A percentile compares a stretch with the other conserved stretches of the same genome.
Evolutionary conservation across 139 green algal genomes (phyloP).

Genomic region (Microglena sp.): DNA sequence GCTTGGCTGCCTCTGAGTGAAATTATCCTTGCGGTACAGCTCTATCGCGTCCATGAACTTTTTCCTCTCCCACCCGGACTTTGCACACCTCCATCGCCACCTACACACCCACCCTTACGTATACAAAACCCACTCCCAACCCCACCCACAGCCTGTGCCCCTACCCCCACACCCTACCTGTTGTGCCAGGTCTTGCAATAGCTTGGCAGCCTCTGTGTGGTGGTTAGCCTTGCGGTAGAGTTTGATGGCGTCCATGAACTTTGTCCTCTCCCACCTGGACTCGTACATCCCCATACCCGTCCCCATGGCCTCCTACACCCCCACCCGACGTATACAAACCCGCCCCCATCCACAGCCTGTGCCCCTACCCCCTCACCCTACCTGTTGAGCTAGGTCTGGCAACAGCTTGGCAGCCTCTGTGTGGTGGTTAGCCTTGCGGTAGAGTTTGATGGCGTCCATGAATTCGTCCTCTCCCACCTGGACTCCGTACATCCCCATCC

Average conservation of each 20-base stretch:
- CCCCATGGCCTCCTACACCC: no score
- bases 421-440: conserved; percentile 41
- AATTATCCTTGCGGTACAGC: conserved; percentile 51
- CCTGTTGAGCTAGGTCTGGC: conserved; percentile 5
- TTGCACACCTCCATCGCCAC: no score
- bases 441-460: conserved; percentile 53
- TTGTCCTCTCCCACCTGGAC: conserved; percentile 52
- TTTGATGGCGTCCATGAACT: conserved; percentile 10
- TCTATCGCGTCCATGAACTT: conserved; percentile 49
- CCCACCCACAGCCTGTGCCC: no score
- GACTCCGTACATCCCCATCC: no score
- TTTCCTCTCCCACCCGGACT: conserved; percentile 50
- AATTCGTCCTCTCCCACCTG: conserved; percentile 51
- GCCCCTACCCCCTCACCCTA: no score
- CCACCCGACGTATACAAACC: no score
- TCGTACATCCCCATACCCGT: no score
- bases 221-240: conserved; percentile 29
- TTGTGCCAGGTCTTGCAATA: conserved; percentile 31
- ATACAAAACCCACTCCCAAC: no score
- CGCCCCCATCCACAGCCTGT: no score
- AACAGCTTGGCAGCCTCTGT: conserved; percentile 11
- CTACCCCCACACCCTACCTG: no score
- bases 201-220: conserved; percentile 59
- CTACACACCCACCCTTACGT: no score
- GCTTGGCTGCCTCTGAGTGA: conserved; percentile 11